A percentile compares a stretch with the other conserved stretches of the same genome.
Evolutionary conservation across 257 asterid genomes (phyloP).

Genomic region (Nicotiana knightiana): DNA sequence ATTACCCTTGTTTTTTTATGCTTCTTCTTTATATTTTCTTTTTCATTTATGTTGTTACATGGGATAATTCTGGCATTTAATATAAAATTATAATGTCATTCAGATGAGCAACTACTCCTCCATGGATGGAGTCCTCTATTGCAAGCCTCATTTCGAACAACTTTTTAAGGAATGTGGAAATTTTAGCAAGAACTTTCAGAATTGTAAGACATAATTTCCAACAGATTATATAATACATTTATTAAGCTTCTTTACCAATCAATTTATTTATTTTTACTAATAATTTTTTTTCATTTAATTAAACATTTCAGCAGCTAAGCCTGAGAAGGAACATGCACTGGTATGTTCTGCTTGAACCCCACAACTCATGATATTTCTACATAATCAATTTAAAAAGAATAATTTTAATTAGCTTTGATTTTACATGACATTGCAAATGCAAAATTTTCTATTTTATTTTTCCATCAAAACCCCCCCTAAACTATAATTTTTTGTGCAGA

Average conservation of each 20-base stretch:
- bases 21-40: not conserved
- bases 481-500: not conserved
- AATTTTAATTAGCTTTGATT: not conserved
- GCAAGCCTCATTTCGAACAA: slow-evolving; percentile 26
- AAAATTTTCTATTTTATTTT: not conserved
- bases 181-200: slow-evolving; percentile 26
- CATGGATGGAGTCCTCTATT: slow-evolving; percentile 46
- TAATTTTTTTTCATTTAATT: not conserved
- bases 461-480: not conserved
- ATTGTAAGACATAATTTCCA: not conserved
- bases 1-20: not conserved
- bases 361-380: not conserved
- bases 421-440: not conserved
- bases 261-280: not conserved
- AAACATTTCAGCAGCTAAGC: not conserved
- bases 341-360: not conserved
- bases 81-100: not conserved
- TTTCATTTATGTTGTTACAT: not conserved
- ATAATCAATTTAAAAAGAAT: too few species aligned
- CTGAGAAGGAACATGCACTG: slow-evolving; percentile 2
- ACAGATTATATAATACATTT: not conserved
- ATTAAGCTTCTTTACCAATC: not conserved
- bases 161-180: slow-evolving; percentile 27
- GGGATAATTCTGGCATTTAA: not conserved
- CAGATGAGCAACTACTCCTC: slow-evolving; percentile 65